Evolutionary conservation across 345 rosid genomes (phyloP), one percentile per base, ranked within the genome.

Genomic region (Theobroma cacao): DNA sequence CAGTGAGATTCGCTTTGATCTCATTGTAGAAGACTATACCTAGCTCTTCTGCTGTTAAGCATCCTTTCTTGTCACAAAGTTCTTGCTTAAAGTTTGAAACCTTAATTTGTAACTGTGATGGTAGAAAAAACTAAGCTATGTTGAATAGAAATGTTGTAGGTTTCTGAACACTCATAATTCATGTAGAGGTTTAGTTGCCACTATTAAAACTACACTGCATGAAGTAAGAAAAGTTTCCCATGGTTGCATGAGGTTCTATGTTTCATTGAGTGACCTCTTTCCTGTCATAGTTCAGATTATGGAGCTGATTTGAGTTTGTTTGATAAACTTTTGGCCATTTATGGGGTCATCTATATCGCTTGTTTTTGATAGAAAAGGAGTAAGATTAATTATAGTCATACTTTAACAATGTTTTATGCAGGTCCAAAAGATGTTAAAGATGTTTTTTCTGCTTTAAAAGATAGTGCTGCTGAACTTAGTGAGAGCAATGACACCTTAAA

Each of bases 351-450:
- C 52, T 73, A 13, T 75, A 48, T 34, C 2, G 14, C 31, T 41
- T 30, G 12, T 79, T 53, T 53, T 26, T 64, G 13, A 31, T 28
- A 11, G 75, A 33, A 36, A 38, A 40, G 48, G 50, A 12, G 50
- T 38, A 22, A 30, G 61, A 33, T 71, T 61, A 55, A 60, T 28
- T 60, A 41, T 22, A 30, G 38, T 17, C n/a, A 5, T 75, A 45
- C n/a, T 65, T 76, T 58, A 12, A 53, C 28, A n/a, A 55, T 72
- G 14, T 53, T 81, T 60, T 58, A 63, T 84, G 80, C 88, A 94
- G 98, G 89, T 80, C 82, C 91, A 13, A 90, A 87, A 79, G 97
- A 95, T 68, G 92, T 89, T 38, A 93, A 92, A 84, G 98, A 91
- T 82, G 72, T 87, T 61, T 90, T 86, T 84, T 82, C 80, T 72